Percentiles rank a stretch among this genome's conserved stretches.
Conservation (phyloP, 495 filamentous ascomycete genomes). For the Talaromyces liani region DNA sequence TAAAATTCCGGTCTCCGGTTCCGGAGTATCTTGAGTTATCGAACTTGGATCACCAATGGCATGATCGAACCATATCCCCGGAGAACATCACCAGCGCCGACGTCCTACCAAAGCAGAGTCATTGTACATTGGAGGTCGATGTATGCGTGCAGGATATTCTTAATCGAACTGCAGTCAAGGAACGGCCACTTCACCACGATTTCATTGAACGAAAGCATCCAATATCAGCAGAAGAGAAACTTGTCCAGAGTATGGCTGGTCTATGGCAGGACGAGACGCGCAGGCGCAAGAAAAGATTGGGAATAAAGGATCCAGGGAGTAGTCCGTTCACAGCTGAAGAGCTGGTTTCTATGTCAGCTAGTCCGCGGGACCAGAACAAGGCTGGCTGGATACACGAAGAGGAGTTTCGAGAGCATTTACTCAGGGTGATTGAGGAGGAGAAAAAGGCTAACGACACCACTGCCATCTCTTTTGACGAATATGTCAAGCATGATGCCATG, state of each 20-base stretch:
- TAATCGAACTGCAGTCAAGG: conserved; percentile 66
- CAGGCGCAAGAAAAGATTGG: conserved; percentile 64
- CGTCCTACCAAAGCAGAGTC: conserved; percentile 66
- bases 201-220: conserved; percentile 71
- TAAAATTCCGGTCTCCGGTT: conserved; percentile 67
- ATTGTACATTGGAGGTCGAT: conserved; percentile 85
- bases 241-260: conserved; percentile 89
- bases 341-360: conserved; percentile 77
- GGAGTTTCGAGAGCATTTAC: conserved; percentile 61
- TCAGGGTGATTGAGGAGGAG: conserved; percentile 56
- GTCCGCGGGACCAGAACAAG: conserved; percentile 57
- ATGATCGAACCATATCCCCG: conserved; percentile 58
- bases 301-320: conserved; percentile 50
- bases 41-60: conserved; percentile 63
- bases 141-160: conserved; percentile 81
- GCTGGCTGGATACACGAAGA: conserved; percentile 88
- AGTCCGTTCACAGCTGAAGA: conserved; percentile 74
- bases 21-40: conserved; percentile 56
- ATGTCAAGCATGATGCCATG: conserved; percentile 44
- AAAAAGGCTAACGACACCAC: conserved; percentile 36
- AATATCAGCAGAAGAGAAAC: conserved; percentile 57
- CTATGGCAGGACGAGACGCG: conserved; percentile 88
- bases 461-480: conserved; percentile 53
- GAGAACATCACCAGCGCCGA: conserved; percentile 50
- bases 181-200: conserved; percentile 76